A percentile compares a stretch with the other conserved stretches of the same genome.
These are phyloP conservation scores for Trametes coccinea DNA, from an alignment of 768 basidiomycete species.

Conservation along the genomic window DNA sequence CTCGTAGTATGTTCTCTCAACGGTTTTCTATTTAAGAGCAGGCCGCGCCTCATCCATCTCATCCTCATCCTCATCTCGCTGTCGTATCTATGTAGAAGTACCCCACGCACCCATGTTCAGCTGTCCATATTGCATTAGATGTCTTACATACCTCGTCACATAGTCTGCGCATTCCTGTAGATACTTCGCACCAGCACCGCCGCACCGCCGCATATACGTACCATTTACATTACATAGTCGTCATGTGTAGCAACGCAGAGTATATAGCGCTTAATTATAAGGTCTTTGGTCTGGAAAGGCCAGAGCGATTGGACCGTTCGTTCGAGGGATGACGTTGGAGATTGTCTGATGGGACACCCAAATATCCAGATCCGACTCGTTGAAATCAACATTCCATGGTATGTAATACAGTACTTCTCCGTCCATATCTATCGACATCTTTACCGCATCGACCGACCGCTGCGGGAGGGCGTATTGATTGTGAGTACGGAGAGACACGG, in stretches of 20 bases:
- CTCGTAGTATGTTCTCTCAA: neutral
- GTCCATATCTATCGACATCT: neutral
- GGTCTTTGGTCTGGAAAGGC: no score
- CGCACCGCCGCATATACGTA: neutral
- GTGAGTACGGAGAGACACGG: neutral
- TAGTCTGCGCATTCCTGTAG: neutral
- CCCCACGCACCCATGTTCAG: neutral
- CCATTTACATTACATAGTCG: neutral
- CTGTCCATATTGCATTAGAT: slow-evolving; percentile 5
- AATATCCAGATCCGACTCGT: neutral
- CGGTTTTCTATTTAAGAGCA: neutral
- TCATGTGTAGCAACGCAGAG: neutral
- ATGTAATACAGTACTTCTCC: slow-evolving; percentile 13
- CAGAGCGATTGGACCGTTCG: neutral
- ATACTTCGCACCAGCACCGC: slow-evolving; percentile 1
- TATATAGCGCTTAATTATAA: slow-evolving; percentile 1
- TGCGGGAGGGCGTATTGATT: neutral
- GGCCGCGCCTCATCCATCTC: neutral
- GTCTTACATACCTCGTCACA: neutral
- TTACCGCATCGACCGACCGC: slow-evolving; percentile 22
- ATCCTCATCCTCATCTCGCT: neutral
- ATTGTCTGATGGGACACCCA: neutral
- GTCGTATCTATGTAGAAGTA: slow-evolving; percentile 4
- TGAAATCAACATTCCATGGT: slow-evolving; percentile 7
- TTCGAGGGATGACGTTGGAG: neutral